Evolutionary conservation across 495 filamentous ascomycete species (phyloP), one percentile per base, ranked within the genome.

Genomic region (Aspergillus kassunensis): DNA sequence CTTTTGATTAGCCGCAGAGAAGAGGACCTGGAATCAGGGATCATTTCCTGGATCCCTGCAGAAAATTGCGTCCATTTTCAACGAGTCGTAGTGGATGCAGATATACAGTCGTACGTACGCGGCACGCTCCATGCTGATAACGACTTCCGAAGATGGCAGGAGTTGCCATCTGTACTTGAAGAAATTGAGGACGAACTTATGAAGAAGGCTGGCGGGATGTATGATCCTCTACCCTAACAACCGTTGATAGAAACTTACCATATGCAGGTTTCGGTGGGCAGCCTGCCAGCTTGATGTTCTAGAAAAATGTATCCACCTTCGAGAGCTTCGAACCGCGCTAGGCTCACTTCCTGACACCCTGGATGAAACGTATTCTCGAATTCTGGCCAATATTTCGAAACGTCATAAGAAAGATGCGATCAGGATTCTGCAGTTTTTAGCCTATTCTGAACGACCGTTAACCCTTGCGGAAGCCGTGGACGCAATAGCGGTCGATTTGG

Each of bases 211-310:
- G 35, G 68, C 49, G 66, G 68, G 50, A 73, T 75, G 65, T 76
- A 58, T 53, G 65, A 11, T 7, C 24, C n/a, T 3, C 18, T 18
- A 34, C 44, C 19, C 25, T 10, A 12, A 48, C n/a, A 3, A 44
- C 49, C 29, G 36, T 29, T 57, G 43, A 53, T 37, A 18, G 24
- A 29, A 29, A 5, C 27, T 10, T 29, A 10, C 27, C 36, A 27
- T 24, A 21, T 33, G 40, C 19, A 75, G 70, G 69, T 73, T 75
- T 47, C 60, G 67, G 44, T 73, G 62, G 67, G 65, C 54, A 9
- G 59, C 44, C 29, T 73, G 63, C 41, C 72, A 74, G 39, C 51
- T 76, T 33, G 63, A 72, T 52, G 40, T 21, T 3, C 49, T 76
- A 19, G 20, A 43, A 46, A 58, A 58, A 0, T 69, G 62, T 44